Percentiles rank a stretch among this genome's conserved stretches.
Evolutionary conservation across 305 asterid genomes (phyloP).

Genomic region (Fraxinus dipetala): DNA sequence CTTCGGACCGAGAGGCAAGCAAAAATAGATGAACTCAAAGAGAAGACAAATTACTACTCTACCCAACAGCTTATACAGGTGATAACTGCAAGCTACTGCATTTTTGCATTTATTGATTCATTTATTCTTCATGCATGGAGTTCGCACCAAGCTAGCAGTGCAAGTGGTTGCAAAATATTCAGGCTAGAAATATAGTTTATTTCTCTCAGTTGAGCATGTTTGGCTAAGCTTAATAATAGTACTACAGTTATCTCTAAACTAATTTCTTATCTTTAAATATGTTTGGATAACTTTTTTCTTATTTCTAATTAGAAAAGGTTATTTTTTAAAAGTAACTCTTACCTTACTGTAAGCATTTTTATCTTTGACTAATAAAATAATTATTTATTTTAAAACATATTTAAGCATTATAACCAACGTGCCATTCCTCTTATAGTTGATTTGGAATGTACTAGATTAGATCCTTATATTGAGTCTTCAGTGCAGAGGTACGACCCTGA

Average conservation of each 20-base stretch:
- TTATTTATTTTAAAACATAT: not conserved
- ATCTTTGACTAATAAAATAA: not conserved
- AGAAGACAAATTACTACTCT: conserved; percentile 76
- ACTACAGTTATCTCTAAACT: not conserved
- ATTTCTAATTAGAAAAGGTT: not conserved
- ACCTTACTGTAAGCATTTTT: not conserved
- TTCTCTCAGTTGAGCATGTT: not conserved
- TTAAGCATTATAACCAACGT: not conserved
- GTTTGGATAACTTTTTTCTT: not conserved
- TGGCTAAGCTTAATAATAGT: not conserved
- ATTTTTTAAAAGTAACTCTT: not conserved
- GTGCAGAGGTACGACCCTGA: conserved; percentile 84
- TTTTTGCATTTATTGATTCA: not conserved
- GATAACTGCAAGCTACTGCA: conserved; percentile 18
- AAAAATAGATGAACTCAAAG: conserved; percentile 86
- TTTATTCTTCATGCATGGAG: not conserved
- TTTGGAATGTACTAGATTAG: conserved; percentile 19
- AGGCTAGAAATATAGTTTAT: not conserved
- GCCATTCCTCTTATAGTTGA: not conserved
- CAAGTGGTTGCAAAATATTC: not conserved
- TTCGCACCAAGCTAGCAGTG: not conserved
- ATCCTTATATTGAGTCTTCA: conserved; percentile 35
- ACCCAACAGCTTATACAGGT: conserved; percentile 96
- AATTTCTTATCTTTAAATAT: not conserved
- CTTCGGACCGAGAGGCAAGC: conserved; percentile 82